Evolutionary conservation across 2,329 filamentous ascomycete genomes (phyloP).

Genomic region (Leptosphaerulina australis): DNA sequence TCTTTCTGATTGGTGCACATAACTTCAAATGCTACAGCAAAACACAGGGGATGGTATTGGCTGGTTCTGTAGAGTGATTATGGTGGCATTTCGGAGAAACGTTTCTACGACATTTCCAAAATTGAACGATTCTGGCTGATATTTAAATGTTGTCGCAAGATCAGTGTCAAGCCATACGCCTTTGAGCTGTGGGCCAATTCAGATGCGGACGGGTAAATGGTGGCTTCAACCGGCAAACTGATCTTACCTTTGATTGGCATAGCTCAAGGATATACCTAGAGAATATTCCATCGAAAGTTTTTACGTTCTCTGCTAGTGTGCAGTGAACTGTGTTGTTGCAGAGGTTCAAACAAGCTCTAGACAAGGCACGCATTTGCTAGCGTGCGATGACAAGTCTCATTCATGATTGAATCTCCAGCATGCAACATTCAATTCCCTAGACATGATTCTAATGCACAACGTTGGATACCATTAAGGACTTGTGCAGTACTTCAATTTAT

Average conservation of each 20-base stretch:
- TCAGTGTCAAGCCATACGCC: neutral
- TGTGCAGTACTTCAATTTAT: neutral
- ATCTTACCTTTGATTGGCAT: neutral
- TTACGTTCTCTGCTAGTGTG: neutral
- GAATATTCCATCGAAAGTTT: neutral
- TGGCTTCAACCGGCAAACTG: neutral
- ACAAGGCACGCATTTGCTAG: neutral
- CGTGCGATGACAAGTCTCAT: neutral
- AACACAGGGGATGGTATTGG: constrained; percentile 1
- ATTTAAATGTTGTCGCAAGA: neutral
- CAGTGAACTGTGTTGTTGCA: neutral
- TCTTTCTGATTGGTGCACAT: constrained; percentile 14
- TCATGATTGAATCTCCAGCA: constrained; percentile 2
- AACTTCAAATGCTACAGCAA: constrained; percentile 8
- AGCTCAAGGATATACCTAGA: neutral
- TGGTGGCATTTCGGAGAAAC: constrained; percentile 1
- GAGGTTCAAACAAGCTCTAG: constrained; percentile 5
- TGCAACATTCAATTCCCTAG: neutral
- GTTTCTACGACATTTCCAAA: neutral
- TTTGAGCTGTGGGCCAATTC: neutral
- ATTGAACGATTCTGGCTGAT: neutral
- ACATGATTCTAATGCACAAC: neutral
- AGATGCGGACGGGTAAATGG: neutral
- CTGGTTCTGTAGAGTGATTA: neutral
- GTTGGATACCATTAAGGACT: neutral